These are phyloP conservation scores for Musa acuminata DNA, from an alignment of 176 grass and related monocot species.

Conservation along the genomic window DNA sequence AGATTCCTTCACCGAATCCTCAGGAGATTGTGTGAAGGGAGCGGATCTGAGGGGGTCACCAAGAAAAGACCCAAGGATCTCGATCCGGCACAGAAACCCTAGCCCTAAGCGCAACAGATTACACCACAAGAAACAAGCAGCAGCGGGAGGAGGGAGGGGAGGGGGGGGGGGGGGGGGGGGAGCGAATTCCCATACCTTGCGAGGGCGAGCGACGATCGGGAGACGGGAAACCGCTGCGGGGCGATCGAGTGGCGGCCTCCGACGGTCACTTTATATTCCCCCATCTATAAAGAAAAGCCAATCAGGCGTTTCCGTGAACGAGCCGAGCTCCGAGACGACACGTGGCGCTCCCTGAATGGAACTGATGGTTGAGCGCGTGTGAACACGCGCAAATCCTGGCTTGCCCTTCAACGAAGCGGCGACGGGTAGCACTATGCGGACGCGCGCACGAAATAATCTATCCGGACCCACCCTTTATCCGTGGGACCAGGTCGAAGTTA, in stretches of 20 bases:
- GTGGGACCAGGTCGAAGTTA: background rate
- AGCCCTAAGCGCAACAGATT: background rate
- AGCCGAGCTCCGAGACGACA: background rate
- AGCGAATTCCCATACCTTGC: background rate
- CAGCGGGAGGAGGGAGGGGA: background rate
- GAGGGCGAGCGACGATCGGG: constrained; percentile 8
- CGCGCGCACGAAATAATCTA: too few relatives aligned
- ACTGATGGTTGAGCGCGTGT: background rate
- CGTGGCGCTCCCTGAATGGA: background rate
- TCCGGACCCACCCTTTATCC: background rate
- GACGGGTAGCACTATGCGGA: background rate
- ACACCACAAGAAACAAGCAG: background rate
- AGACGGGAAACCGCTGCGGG: constrained; percentile 31
- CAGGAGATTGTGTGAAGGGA: too few relatives aligned
- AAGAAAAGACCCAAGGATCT: background rate
- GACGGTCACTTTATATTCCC: background rate
- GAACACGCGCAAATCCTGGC: background rate
- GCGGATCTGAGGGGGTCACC: too few relatives aligned
- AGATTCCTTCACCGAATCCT: too few relatives aligned
- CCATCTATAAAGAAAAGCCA: background rate
- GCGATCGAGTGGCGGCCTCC: constrained; percentile 38
- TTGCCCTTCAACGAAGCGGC: background rate
- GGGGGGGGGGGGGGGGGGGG: background rate
- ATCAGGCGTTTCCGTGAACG: background rate
- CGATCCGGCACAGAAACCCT: background rate